These are phyloP conservation scores for Kodamaea plutei DNA, from an alignment of 1,139 yeast species.

Conservation along the genomic window DNA sequence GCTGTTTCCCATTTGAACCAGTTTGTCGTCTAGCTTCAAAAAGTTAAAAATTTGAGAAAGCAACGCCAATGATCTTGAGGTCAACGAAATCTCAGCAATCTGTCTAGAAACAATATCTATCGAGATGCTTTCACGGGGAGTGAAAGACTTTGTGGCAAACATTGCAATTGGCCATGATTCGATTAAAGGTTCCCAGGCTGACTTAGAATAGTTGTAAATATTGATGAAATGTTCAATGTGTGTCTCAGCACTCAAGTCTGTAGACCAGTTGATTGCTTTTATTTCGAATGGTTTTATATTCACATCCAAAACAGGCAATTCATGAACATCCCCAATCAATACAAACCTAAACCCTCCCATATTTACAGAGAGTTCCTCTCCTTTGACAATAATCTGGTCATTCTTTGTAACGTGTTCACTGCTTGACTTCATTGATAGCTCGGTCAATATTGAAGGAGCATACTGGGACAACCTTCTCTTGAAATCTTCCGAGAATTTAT, in stretches of 20 bases:
- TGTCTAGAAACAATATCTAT: conserved; percentile 69
- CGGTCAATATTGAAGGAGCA: conserved; percentile 61
- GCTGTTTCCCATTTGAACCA: conserved; percentile 71
- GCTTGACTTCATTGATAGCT: conserved; percentile 24
- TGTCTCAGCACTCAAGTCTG: conserved; percentile 71
- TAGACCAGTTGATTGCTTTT: conserved; percentile 83
- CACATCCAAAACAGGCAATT: conserved; percentile 85
- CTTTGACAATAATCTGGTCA: conserved; percentile 44
- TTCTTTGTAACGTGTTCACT: conserved; percentile 5
- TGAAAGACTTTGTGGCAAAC: conserved; percentile 52
- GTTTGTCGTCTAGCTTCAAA: conserved; percentile 48
- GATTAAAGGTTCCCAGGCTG: conserved; percentile 94
- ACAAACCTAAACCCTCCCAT: conserved; percentile 84
- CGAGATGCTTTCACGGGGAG: conserved; percentile 46
- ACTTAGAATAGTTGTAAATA: conserved; percentile 83
- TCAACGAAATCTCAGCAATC: conserved; percentile 73
- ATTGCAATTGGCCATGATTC: conserved; percentile 86
- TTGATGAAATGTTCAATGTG: conserved; percentile 69
- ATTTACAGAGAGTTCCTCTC: conserved; percentile 67
- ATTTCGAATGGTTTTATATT: conserved; percentile 70
- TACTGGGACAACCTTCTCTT: conserved; percentile 54
- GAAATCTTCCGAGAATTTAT: conserved; percentile 58
- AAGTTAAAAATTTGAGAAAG: conserved; percentile 64
- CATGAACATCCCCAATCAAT: conserved; percentile 89
- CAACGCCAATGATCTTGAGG: conserved; percentile 77